These are phyloP conservation scores for Boechera stricta DNA, from an alignment of 345 rosid genomes.

Conservation along the genomic window DNA sequence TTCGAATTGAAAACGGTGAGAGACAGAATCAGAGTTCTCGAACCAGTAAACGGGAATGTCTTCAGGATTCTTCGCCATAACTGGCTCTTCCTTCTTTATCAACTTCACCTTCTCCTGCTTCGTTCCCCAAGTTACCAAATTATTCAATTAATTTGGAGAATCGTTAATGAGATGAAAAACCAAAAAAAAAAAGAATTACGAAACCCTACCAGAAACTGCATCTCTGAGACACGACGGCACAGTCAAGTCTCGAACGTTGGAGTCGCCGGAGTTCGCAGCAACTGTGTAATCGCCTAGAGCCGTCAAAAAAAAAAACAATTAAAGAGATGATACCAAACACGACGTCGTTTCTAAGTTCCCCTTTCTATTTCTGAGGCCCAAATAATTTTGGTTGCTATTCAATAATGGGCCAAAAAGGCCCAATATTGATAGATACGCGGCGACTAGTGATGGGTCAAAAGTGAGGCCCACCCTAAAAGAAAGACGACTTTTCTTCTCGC, in stretches of 20 bases:
- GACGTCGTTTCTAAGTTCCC: not conserved
- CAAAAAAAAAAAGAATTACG: not conserved
- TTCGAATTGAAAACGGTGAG: constrained; percentile 71
- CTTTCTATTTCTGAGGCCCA: not conserved
- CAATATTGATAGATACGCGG: constrained; percentile 14
- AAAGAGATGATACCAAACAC: not conserved
- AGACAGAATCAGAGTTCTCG: constrained; percentile 74
- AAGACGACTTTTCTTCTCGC: constrained; percentile 28
- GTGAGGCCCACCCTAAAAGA: not conserved
- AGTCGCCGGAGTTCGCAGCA: constrained; percentile 27
- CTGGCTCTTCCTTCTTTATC: constrained; percentile 50
- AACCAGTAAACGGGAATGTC: constrained; percentile 66
- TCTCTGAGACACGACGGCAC: constrained; percentile 10
- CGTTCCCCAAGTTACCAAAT: not conserved
- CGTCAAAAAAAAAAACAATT: not conserved
- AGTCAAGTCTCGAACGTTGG: not conserved
- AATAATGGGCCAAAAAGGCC: constrained; percentile 6
- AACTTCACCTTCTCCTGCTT: constrained; percentile 55
- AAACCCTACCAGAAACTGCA: constrained; percentile 39
- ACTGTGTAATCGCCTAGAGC: constrained; percentile 3
- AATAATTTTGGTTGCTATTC: not conserved
- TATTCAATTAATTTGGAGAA: not conserved
- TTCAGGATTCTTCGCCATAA: constrained; percentile 26
- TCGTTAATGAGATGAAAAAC: not conserved
- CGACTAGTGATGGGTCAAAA: constrained; percentile 10